phyloP scores from a whole-genome alignment of 345 rosid genomes.

The Populus euphratica region DNA sequence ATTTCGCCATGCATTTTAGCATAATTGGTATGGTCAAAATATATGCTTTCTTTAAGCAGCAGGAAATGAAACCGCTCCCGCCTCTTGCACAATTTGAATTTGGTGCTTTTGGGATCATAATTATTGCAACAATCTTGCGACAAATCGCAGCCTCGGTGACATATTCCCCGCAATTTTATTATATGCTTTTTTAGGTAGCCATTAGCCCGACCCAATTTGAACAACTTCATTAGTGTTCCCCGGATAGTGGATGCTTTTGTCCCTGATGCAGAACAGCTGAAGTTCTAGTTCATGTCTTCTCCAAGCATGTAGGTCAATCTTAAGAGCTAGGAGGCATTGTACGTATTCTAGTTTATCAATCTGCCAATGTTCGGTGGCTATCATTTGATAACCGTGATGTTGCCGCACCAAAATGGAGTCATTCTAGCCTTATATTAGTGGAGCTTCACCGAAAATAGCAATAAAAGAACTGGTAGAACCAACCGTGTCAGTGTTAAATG shows the following conservation, averaged over 20 bases:
- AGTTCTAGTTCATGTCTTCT: neutral
- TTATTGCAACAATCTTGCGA: neutral
- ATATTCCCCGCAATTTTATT: neutral
- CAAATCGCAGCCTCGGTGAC: neutral
- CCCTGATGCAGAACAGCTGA: neutral
- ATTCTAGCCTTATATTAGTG: too few species aligned
- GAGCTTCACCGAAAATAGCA: neutral
- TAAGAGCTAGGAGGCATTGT: neutral
- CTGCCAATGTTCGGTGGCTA: neutral
- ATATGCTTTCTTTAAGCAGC: neutral
- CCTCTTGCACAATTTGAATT: neutral
- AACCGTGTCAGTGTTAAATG: neutral
- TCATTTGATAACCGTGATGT: neutral
- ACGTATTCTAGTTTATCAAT: neutral
- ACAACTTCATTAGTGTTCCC: neutral
- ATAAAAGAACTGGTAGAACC: neutral
- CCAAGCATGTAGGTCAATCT: neutral
- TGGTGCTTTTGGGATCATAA: neutral
- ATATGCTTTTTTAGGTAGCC: neutral
- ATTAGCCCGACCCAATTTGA: neutral
- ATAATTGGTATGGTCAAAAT: neutral
- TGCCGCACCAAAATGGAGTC: too few species aligned
- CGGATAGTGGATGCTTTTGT: neutral
- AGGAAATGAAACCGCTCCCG: neutral
- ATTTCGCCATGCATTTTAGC: slow-evolving; percentile 1